Evolutionary conservation across 257 asterid genomes (phyloP), one percentile per base, ranked within the genome.

Genomic region (Penstemon davidsonii): DNA sequence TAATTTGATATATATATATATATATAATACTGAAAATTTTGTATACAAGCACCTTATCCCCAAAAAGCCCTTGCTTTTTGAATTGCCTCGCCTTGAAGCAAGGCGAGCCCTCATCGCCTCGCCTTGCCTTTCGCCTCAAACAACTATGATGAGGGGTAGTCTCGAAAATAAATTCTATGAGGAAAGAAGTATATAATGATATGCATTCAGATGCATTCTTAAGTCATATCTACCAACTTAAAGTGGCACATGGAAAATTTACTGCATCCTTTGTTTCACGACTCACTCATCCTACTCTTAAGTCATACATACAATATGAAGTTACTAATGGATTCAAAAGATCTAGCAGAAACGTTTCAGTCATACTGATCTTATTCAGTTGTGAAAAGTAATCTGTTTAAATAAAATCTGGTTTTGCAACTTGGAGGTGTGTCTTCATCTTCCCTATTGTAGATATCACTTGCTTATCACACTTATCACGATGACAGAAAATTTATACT

Each of bases 401-500:
- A 18, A 25, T 55, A 5, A 41, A 57, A 55, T 47, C 19, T 40
- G 36, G 56, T 55, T 47, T 49, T 56, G 63, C 51, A 61, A 52
- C 44, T 47, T 66, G 60, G 66, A 70, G 40, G 10, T 33, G 10
- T 43, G 50, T 67, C 68, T 4, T 59, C 63, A 52, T 53, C 53
- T 60, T 12, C 13, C 10, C 46, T 36, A 13, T 56, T 43, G 5
- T 49, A 3, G 54, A 6, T 5, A 49, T 49, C 11, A 49, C 4
- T 49, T 69, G 12, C 41, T 13, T 62, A 7, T 56, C 64, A 53
- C n/a, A 10, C 54, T 3, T 13, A 43, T 40, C 38, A 54, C 57
- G 51, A 47, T 59, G 64, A 66, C 59, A 25, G 13, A 54, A 6
- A 61, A 62, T 40, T 55, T 64, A 12, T 76, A 55, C 58, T 66